A percentile compares a stretch with the other conserved stretches of the same genome.
These are phyloP conservation scores for Fusarium multiceps DNA, from an alignment of 2,329 filamentous ascomycete genomes.

Conservation along the genomic window DNA sequence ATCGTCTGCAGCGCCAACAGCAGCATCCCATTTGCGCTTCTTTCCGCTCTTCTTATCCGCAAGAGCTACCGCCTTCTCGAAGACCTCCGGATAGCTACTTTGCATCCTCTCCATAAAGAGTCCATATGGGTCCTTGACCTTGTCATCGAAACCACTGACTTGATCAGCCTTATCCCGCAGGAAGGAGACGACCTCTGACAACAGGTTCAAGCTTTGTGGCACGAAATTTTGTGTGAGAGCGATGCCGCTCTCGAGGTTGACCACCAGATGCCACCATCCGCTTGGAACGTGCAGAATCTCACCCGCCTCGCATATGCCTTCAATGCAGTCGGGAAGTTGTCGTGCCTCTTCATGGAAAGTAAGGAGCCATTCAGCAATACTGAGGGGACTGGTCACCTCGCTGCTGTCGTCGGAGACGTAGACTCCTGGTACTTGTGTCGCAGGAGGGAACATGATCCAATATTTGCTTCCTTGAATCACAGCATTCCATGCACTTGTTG, in stretches of 20 bases:
- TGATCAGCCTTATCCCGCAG: conserved; percentile 84
- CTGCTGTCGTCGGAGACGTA: conserved; percentile 89
- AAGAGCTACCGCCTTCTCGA: conserved; percentile 72
- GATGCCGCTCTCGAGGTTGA: conserved; percentile 86
- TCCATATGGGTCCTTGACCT: conserved; percentile 77
- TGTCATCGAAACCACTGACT: conserved; percentile 83
- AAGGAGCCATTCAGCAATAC: conserved; percentile 96
- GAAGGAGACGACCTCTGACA: conserved; percentile 82
- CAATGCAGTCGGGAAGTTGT: conserved; percentile 77
- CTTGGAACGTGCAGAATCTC: conserved; percentile 93
- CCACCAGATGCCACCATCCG: conserved; percentile 96
- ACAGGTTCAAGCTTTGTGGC: conserved; percentile 68
- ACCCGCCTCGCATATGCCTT: conserved; percentile 85
- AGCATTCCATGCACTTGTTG: conserved; percentile 90
- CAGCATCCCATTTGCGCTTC: conserved; percentile 88
- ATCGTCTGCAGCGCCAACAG: conserved; percentile 61
- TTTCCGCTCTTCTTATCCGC: conserved; percentile 72
- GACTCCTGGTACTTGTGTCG: conserved; percentile 83
- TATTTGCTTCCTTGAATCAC: conserved; percentile 92
- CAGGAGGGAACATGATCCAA: conserved; percentile 97
- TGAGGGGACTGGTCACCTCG: conserved; percentile 92
- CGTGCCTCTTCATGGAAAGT: conserved; percentile 89
- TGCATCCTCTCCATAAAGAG: conserved; percentile 78
- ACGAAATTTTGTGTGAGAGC: conserved; percentile 97
- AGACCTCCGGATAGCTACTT: conserved; percentile 71